Evolutionary conservation across 306 rosid species (phyloP).

Genomic region (Acmispon strigosus): DNA sequence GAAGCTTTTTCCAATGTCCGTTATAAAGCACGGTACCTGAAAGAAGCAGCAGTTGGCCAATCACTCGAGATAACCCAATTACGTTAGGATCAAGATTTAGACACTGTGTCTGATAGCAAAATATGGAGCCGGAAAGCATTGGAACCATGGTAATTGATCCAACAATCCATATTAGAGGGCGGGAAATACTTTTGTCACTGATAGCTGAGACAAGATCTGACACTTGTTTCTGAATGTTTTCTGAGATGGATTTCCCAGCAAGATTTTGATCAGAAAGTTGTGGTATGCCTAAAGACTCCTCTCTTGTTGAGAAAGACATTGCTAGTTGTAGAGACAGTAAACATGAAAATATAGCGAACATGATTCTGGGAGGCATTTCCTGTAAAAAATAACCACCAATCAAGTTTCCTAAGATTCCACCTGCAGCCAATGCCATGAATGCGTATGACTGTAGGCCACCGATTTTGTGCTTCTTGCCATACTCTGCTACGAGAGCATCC

Average conservation of each 20-base stretch:
- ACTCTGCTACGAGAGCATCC: conserved; percentile 91
- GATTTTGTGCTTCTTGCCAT: conserved; percentile 58
- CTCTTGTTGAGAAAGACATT: conserved; percentile 47
- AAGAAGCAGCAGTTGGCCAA: conserved; percentile 76
- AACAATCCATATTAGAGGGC: conserved; percentile 67
- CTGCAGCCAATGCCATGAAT: conserved; percentile 78
- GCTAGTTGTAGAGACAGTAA: conserved; percentile 55
- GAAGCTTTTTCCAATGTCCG: conserved; percentile 47
- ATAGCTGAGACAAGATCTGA: conserved; percentile 46
- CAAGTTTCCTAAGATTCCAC: conserved; percentile 85
- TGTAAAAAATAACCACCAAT: conserved; percentile 63
- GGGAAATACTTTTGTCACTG: conserved; percentile 34
- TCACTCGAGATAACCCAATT: conserved; percentile 66
- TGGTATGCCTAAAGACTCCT: conserved; percentile 60
- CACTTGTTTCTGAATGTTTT: conserved; percentile 42
- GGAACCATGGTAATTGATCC: conserved; percentile 76
- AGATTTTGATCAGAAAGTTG: conserved; percentile 24
- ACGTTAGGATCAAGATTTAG: conserved; percentile 64
- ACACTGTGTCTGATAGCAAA: conserved; percentile 84
- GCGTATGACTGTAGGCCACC: conserved; percentile 76
- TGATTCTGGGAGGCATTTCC: conserved; percentile 53
- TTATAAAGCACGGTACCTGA: conserved; percentile 58
- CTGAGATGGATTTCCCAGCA: conserved; percentile 33
- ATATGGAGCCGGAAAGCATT: conserved; percentile 67
- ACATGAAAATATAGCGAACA: conserved; percentile 52